Evolutionary conservation across 2,329 filamentous ascomycete species (phyloP), one percentile per base, ranked within the genome.

Genomic region (Paecilomyces fulvus): DNA sequence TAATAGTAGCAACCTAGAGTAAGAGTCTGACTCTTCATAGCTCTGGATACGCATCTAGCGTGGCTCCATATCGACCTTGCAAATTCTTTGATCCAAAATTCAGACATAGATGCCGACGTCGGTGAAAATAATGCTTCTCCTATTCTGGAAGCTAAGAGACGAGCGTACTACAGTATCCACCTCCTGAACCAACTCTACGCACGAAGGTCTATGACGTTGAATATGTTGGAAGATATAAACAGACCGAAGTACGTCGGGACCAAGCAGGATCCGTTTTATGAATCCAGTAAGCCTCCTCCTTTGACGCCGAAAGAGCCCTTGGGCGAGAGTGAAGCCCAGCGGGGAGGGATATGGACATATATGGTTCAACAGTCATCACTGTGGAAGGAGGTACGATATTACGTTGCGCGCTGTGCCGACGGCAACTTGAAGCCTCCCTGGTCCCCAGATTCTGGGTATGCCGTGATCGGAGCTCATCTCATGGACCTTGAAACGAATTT

Each of bases 141-240:
- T 8, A 5, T 25, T 12, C 17, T 30, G 23, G 57, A 59, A 46
- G 53, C 55, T 37, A 57, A 56, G 23, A 51, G 57, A 49, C 57
- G 21, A 25, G 33, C 60, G 9, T 63, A 62, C 23, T 63, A 60
- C 30, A 63, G 60, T 30, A 56, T 63, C 7, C 56, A 59, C 31
- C 48, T 62, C 2, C 60, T 63, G 14, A 58, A 57, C 33, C 59
- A 63, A 33, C 57, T 60, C 23, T 63, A 63, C 51, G 59, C 56
- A 20, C 60, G 55, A 23, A 52, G 59, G 3, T 53, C 30, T 10
- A 57, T 56, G 54, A 21, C 51, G 25, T 54, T 66, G 58, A 55
- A 65, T 56, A 55, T 65, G 53, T 52, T 66, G 54, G 54, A 63
- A 53, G 58, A 65, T 20, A 59, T 66, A 58, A 52, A 65, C 52